A percentile compares a stretch with the other conserved stretches of the same genome.
phyloP scores from a whole-genome alignment of 495 filamentous ascomycete genomes.

The Lasiosphaeria hispida region DNA sequence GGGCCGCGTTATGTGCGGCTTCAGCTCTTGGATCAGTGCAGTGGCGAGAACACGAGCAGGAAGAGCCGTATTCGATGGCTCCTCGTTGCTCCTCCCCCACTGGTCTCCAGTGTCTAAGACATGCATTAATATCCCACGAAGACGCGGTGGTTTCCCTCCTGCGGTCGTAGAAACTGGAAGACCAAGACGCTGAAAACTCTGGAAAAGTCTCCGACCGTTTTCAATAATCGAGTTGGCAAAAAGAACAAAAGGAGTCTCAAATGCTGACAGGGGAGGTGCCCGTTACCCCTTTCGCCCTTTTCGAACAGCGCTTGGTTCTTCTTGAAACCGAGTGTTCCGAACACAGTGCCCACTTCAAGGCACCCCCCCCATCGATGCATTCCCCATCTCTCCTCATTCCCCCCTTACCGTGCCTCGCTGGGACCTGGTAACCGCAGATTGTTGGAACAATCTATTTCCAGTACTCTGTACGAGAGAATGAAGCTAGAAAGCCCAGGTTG shows the following conservation, averaged over 20 bases:
- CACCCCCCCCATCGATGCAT: not conserved
- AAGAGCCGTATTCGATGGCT: not conserved
- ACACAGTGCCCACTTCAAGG: slow-evolving; percentile 12
- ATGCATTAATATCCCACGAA: not conserved
- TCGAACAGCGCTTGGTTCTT: not conserved
- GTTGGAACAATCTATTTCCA: slow-evolving; percentile 25
- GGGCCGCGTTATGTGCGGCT: not conserved
- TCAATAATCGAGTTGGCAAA: too few species aligned
- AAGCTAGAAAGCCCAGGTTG: slow-evolving; percentile 1
- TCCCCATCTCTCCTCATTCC: not conserved
- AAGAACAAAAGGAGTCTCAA: too few species aligned
- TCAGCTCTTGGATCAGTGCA: not conserved
- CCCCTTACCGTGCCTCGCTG: slow-evolving; percentile 6
- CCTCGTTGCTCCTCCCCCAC: not conserved
- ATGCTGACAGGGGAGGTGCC: too few species aligned
- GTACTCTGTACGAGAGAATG: slow-evolving; percentile 10
- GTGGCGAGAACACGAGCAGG: slow-evolving; percentile 2
- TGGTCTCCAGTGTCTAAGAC: slow-evolving; percentile 1
- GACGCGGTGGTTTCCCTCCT: not conserved
- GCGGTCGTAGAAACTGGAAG: too few species aligned
- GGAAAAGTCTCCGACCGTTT: too few species aligned
- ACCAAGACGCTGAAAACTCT: too few species aligned
- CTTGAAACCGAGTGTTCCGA: slow-evolving; percentile 22
- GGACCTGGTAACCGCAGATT: slow-evolving; percentile 8
- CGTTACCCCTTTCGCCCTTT: too few species aligned